phyloP scores from a whole-genome alignment of 768 basidiomycete genomes.

The Candolleomyces eurysporus region DNA sequence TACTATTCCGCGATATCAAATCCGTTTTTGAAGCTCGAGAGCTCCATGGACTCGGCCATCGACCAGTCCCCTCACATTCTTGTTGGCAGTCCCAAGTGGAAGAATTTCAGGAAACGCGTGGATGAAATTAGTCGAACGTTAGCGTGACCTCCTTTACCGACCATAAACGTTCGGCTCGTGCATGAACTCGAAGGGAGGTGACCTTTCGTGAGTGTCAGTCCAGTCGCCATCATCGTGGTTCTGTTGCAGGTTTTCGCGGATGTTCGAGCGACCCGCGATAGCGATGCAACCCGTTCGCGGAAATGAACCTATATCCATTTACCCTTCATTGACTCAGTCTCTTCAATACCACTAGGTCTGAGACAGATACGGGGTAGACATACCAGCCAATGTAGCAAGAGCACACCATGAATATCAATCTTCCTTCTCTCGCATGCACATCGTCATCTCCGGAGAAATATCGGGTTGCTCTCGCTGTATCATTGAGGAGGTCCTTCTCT shows the following conservation, averaged over 20 bases:
- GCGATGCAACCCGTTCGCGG: conserved; percentile 1
- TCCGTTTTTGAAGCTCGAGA: conserved; percentile 75
- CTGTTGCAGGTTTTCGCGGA: conserved; percentile 6
- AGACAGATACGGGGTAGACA: conserved; percentile 94
- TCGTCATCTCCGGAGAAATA: too few relatives aligned
- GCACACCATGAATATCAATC: too few relatives aligned
- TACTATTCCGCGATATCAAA: conserved; percentile 83
- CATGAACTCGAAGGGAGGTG: too few relatives aligned
- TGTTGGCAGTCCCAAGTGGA: conserved; percentile 67
- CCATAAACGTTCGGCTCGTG: too few relatives aligned
- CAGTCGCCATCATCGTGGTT: not conserved
- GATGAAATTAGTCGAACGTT: conserved; percentile 72
- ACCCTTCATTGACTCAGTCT: conserved; percentile 85
- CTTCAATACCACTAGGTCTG: conserved; percentile 49
- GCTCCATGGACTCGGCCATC: conserved; percentile 40
- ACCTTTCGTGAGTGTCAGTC: not conserved
- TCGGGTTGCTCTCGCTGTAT: too few relatives aligned
- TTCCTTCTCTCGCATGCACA: too few relatives aligned
- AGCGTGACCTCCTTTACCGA: conserved; percentile 20
- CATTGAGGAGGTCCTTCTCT: too few relatives aligned
- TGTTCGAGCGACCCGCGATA: not conserved
- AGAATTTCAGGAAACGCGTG: conserved; percentile 63
- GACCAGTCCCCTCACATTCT: conserved; percentile 57
- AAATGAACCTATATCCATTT: conserved; percentile 18
- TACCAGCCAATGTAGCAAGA: not conserved